Base-by-base conservation (phyloP, 2,329 filamentous ascomycete species). In the Trichoderma harzianum region DNA sequence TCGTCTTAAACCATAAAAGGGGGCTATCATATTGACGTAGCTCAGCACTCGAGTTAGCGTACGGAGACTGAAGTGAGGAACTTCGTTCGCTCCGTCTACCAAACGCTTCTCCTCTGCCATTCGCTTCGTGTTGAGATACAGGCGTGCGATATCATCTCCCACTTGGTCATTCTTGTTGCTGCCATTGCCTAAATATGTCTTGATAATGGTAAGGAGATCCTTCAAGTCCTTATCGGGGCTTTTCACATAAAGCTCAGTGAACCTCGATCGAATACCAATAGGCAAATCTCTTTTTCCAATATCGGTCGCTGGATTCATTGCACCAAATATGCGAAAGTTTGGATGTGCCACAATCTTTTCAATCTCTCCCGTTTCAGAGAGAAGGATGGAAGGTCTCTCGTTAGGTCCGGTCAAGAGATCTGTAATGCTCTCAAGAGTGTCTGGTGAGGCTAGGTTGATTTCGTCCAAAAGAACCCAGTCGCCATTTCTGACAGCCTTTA, bases 251-350 rank as follows among this genome's bases (percentile, higher is more conserved):
- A 99, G 86, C 80, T 99, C 96, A 0, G 96, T 98, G 78, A 99
- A 99, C 63, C 95, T 89, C 10, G 95, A 97, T 70, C 95, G 88
- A 57, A 98, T 89, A 1, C 95, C 95, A 69, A 93, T 90, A 0
- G 95, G 94, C 18, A 99, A 84, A 80, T 99, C 96, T 70, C 95
- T 91, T 83, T 99, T 99, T 73, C 97, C 96, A 70, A 98, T 91
- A 83, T 99, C 96, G 3, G 96, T 99, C 6, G 96, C 96, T 34
- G 96, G 96, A 78, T 99, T 99, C 96, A 99, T 99, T 32, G 97
- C 96, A 66, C 93, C 97, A 78, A 99, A 99, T 16, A 99, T 93
- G 51, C 96, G 91, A 80, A 99, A 99, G 74, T 97, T 91, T 0
- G 94, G 91, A 80, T 99, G 95, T 0, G 95, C 96, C 73, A 91